Conservation (phyloP, 768 basidiomycete genomes). For the Crepidotus variabilis region DNA sequence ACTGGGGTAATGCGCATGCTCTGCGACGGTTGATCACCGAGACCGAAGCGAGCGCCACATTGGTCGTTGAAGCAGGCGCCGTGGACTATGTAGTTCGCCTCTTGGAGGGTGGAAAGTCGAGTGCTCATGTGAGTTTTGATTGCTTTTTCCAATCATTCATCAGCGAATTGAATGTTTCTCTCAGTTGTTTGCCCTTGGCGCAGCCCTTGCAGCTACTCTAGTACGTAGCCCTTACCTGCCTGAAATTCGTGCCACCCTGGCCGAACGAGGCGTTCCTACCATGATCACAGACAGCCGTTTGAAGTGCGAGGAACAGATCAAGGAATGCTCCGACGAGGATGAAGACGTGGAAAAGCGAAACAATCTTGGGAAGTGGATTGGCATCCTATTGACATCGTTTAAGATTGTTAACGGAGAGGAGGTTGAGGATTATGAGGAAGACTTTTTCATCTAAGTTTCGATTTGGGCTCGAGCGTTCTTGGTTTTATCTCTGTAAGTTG, state of each 20-base stretch:
- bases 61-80: conserved; percentile 14
- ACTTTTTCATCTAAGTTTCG: conserved; percentile 4
- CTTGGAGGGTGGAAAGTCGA: conserved; percentile 6
- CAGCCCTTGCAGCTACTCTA: conserved; percentile 4
- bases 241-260: background rate
- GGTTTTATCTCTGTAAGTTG: background rate
- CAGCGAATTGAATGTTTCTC: background rate
- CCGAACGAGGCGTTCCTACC: conserved; percentile 2
- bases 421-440: conserved; percentile 4
- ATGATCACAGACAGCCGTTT: background rate
- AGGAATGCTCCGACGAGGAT: background rate
- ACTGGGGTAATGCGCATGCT: conserved; percentile 16
- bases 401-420: conserved; percentile 4
- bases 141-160: background rate
- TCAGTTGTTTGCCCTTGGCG: conserved; percentile 3
- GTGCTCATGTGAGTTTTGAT: conserved; percentile 12
- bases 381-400: background rate
- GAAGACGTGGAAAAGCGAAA: conserved; percentile 3
- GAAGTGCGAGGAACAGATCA: conserved; percentile 1
- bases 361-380: conserved; percentile 1
- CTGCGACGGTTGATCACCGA: conserved; percentile 8
- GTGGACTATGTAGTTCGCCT: conserved; percentile 15
- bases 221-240: background rate
- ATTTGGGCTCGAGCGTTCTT: background rate
- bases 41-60: conserved; percentile 5